phyloP scores from a whole-genome alignment of 225 moss, liverwort and hornwort genomes.

The Marchantia polymorpha region DNA sequence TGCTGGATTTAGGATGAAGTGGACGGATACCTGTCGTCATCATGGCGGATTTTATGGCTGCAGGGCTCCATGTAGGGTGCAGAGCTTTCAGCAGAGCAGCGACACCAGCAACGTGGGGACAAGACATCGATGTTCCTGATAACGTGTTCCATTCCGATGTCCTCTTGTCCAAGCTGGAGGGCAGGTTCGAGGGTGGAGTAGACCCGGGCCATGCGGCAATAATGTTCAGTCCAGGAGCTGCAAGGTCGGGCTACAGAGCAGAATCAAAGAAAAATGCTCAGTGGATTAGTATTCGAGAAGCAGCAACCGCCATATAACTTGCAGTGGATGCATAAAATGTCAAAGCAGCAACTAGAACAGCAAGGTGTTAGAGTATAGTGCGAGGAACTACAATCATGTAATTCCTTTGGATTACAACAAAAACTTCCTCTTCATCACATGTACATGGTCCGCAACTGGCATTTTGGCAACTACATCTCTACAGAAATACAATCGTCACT shows the following conservation, averaged over 20 bases:
- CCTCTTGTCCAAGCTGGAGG: slow-evolving; percentile 15
- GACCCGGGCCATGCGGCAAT: slow-evolving; percentile 18
- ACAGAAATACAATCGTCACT: neutral
- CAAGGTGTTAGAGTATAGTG: neutral
- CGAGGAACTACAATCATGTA: neutral
- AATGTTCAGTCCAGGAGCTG: slow-evolving; percentile 24
- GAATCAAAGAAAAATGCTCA: no score
- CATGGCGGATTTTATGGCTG: slow-evolving; percentile 35
- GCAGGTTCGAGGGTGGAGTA: slow-evolving; percentile 2
- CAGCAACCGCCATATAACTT: no score
- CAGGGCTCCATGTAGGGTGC: slow-evolving; percentile 35
- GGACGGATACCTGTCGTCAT: slow-evolving; percentile 29
- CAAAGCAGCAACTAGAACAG: neutral
- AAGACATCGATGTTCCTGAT: slow-evolving; percentile 37
- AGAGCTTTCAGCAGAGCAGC: slow-evolving; percentile 28
- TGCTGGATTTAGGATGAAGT: neutral
- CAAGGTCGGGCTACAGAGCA: slow-evolving; percentile 14
- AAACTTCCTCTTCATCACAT: neutral
- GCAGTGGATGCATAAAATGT: neutral
- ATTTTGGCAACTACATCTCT: no score
- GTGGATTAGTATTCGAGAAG: no score
- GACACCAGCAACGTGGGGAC: slow-evolving; percentile 29
- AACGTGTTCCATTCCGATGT: slow-evolving; percentile 22
- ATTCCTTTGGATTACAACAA: neutral
- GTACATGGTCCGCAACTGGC: no score